Evolutionary conservation across 352 stramenopile species (phyloP), one percentile per base, ranked within the genome.

Genomic region (Phytophthora tentaculata): DNA sequence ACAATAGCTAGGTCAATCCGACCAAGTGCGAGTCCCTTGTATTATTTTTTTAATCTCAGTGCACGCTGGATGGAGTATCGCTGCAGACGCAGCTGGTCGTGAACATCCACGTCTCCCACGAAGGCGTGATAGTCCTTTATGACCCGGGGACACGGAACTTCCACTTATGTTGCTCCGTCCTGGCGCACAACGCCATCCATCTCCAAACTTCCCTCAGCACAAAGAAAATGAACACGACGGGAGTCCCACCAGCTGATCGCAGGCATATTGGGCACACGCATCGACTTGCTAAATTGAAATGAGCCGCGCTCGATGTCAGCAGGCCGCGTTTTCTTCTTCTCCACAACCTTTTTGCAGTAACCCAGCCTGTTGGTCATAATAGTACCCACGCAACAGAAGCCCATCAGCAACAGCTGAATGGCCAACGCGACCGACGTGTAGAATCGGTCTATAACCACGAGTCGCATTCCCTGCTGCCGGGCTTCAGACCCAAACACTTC

Each of bases 21-120:
- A 1, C 56, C 44, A n/a, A 74, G 56, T 19, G 60, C 53, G 1
- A 74, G 19, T 0, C 56, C 45, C 57, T 71, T 67, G 56, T 67
- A 71, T 32, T 71, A 74, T 74, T 74, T 10, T 5, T 35, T 2
- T 35, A 74, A 70, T 3, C 50, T n/a, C 2, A 67, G 7, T 0
- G 20, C 23, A 14, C 23, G 51, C 56, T 70, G 55, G 2, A 70
- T n/a, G 0, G 55, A 67, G 20, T 64, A 74, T 3, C 67, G 39
- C 43, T 69, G 54, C 4, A 73, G 45, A 2, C 58, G 28, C n/a
- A n/a, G 28, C 28, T 32, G 28, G 28, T 32, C 43, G 19, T 73
- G 57, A 0, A 64, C 37, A 16, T 69, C 47, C 22, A 73, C 52
- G 22, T 23, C 54, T 32, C 35, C 35, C 8, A 43, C 8, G 35